Evolutionary conservation across 805 yeast genomes (phyloP), one percentile per base, ranked within the genome.

Genomic region (Myxozyma nipponensis): DNA sequence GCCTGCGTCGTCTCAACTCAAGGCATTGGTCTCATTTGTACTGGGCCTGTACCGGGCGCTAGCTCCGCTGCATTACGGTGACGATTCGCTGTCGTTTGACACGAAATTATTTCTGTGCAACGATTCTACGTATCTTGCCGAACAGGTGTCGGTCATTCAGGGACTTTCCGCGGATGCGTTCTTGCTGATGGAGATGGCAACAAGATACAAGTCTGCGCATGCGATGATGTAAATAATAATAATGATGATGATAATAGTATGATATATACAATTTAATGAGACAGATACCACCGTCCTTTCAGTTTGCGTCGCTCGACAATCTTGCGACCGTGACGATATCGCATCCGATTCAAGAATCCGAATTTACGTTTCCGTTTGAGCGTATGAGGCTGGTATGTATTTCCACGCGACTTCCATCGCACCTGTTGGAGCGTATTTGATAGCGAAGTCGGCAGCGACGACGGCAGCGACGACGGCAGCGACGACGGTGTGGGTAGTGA

Each of bases 351-450:
- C 66, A 93, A 74, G 62, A 90, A 93, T 0, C 98, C 98, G 50
- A 85, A 76, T 30, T 85, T 81, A 69, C 96, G 83, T 74, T 93
- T 93, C 67, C 98, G 78, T 67, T 86, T 87, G 57, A 87, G 72
- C 3, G 95, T 88, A 54, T 88, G 83, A 46, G 98, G 98, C 70
- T 91, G 97, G 70, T 84, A 91, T 18, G 96, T 87, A 72, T 87
- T 85, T 69, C 98, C 98, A 71, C 96, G 81, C 35, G 91, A 75
- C 66, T 87, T 83, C 84, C 90, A 83, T 75, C 96, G 74, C 57
- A 73, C 71, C 60, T 79, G 84, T n/a, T n/a, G n/a, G n/a, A n/a
- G n/a, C n/a, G n/a, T n/a, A n/a, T n/a, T n/a, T n/a, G n/a, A n/a
- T n/a, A n/a, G n/a, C n/a, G n/a, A n/a, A n/a, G n/a, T n/a, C n/a